Conservation (phyloP, 345 rosid species). For the Salix koriyanagi region DNA sequence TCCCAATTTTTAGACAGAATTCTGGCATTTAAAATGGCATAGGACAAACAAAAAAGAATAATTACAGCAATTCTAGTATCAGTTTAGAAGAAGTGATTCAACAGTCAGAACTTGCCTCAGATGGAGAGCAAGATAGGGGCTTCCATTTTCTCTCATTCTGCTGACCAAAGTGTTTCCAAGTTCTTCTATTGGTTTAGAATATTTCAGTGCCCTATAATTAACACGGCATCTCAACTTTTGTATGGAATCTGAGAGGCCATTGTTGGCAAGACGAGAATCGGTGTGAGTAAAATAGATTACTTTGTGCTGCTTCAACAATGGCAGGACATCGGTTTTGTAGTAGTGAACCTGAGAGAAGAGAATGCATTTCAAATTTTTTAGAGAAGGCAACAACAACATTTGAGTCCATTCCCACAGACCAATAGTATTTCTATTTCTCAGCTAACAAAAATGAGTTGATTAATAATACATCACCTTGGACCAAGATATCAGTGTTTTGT, state of each 20-base stretch:
- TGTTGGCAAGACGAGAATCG: conserved; percentile 94
- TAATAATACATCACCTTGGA: conserved; percentile 52
- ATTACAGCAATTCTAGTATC: background rate
- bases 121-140: conserved; percentile 92
- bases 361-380: conserved; percentile 7
- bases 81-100: background rate
- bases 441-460: background rate
- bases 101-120: conserved; percentile 52
- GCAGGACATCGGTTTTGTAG: conserved; percentile 73
- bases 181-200: conserved; percentile 74
- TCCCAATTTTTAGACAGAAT: background rate
- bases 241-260: conserved; percentile 51
- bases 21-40: background rate
- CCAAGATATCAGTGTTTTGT: conserved; percentile 91
- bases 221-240: conserved; percentile 91
- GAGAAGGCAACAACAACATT: background rate
- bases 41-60: background rate
- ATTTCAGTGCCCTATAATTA: conserved; percentile 76
- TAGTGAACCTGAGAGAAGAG: conserved; percentile 62
- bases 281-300: conserved; percentile 87
- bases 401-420: background rate
- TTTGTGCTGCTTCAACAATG: conserved; percentile 73
- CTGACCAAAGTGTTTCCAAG: conserved; percentile 70
- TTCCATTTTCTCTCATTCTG: conserved; percentile 68
- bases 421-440: background rate